Percentiles rank a stretch among this genome's conserved stretches.
Conservation (phyloP, 805 yeast species). For the Starmerella geochares region DNA sequence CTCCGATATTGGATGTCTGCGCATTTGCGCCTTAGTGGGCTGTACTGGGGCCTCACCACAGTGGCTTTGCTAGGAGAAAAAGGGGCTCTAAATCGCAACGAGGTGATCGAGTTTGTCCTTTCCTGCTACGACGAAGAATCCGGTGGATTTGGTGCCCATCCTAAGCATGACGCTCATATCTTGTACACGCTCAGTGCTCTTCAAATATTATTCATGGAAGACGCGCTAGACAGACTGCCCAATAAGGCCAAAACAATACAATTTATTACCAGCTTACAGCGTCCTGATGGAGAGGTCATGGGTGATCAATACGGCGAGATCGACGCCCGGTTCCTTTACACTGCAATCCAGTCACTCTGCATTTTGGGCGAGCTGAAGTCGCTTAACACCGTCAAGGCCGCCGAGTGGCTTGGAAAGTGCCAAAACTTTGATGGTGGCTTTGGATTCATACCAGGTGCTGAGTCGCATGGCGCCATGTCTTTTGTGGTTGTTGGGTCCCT, state of each 20-base stretch:
- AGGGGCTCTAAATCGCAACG: conserved; percentile 48
- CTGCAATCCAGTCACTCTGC: conserved; percentile 63
- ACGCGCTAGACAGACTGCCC: conserved; percentile 39
- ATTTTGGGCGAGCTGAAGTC: conserved; percentile 52
- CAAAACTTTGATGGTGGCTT: conserved; percentile 93
- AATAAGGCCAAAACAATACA: conserved; percentile 32
- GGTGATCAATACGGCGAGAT: conserved; percentile 91
- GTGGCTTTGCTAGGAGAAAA: conserved; percentile 48
- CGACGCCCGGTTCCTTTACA: conserved; percentile 83
- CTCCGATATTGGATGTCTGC: conserved; percentile 82
- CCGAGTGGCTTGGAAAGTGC: conserved; percentile 54
- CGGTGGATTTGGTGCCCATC: conserved; percentile 80
- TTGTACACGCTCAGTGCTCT: conserved; percentile 76
- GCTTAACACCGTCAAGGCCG: conserved; percentile 46
- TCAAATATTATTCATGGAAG: conserved; percentile 64
- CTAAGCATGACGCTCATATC: conserved; percentile 80
- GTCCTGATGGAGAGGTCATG: conserved; percentile 59
- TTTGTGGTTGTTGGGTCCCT: conserved; percentile 78
- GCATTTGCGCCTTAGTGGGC: conserved; percentile 76
- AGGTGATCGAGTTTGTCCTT: conserved; percentile 58
- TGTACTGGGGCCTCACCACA: conserved; percentile 91
- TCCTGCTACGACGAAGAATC: conserved; percentile 44
- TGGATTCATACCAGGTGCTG: conserved; percentile 90
- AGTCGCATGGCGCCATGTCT: conserved; percentile 73
- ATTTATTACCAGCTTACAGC: conserved; percentile 38